phyloP scores from a whole-genome alignment of 2,329 filamentous ascomycete genomes.

The Dryadomyces quercivorus region DNA sequence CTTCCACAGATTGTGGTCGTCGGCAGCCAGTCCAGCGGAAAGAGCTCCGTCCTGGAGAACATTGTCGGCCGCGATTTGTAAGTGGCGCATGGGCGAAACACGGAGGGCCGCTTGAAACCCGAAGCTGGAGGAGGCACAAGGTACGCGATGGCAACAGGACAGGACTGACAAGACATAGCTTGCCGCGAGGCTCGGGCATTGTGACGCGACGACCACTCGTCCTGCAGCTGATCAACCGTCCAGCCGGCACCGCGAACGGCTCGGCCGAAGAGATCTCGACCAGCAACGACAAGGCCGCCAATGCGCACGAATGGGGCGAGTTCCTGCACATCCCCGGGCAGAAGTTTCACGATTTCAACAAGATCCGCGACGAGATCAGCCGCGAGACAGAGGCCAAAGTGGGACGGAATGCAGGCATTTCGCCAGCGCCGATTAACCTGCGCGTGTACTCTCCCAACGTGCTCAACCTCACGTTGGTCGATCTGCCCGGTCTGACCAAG shows the following conservation, averaged over 20 bases:
- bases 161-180: conserved; percentile 36
- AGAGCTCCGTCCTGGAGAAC: conserved; percentile 97
- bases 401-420: conserved; percentile 97
- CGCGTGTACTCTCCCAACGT: conserved; percentile 98
- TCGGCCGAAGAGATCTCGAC: conserved; percentile 52
- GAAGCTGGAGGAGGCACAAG: no score
- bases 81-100: background rate
- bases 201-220: conserved; percentile 92
- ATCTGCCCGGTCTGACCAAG: conserved; percentile 92
- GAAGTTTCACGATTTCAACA: conserved; percentile 87
- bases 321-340: conserved; percentile 91
- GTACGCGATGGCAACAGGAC: no score
- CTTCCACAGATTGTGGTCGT: conserved; percentile 96
- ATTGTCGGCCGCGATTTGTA: conserved; percentile 98
- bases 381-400: conserved; percentile 57
- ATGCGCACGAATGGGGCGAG: conserved; percentile 95
- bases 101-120: no score
- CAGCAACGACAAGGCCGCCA: conserved; percentile 74
- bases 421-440: conserved; percentile 91
- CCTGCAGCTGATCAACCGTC: conserved; percentile 92
- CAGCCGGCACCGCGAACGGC: conserved; percentile 59
- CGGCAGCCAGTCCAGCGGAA: conserved; percentile 96
- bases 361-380: conserved; percentile 94
- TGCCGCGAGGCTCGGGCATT: conserved; percentile 95
- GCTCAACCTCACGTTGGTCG: conserved; percentile 88